Base-by-base conservation (phyloP, 2,329 filamentous ascomycete species). In the Colletotrichum eleusines region DNA sequence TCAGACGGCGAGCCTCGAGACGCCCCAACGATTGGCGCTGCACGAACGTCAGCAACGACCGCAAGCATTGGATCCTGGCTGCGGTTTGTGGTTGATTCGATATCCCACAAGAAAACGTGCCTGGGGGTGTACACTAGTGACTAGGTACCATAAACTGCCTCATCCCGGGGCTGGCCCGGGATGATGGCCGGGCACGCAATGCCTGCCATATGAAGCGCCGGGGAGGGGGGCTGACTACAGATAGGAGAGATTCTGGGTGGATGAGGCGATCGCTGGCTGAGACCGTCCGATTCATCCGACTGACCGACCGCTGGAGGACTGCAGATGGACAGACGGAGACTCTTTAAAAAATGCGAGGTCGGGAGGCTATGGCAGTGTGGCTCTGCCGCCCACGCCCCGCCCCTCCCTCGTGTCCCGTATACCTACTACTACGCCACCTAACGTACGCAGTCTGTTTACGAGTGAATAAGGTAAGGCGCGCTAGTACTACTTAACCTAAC, bases 211-310 rank as follows among this genome's bases (percentile, higher is more conserved):
- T 33, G 26, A 62, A 51, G n/a, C 5, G 31, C n/a, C 33, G 38
- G 35, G 46, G 20, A 23, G 64, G 42, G 20, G 31, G 64, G 48
- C 63, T 61, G 64, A 63, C 67, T 61, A 46, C 11, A 50, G 38
- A 42, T 8, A 14, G 20, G n/a, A 48, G 68, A 71, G 18, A 42
- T 16, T 40, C 67, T 64, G 63, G 58, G 58, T 71, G 63, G 63
- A 59, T 58, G 68, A 68, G 68, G 51, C 68, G 58, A 71, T 71
- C 68, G 68, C 68, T 71, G 65, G 57, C 51, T 42, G 68, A 67
- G 51, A 28, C 54, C 16, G 48, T 31, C 55, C 50, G 51, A 63
- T 44, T n/a, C 31, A 33, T 33, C 64, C 63, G 42, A 46, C 42
- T 3, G 42, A 46, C 42, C 42, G 16, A 48, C 55, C 40, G 58